These are phyloP conservation scores for Ceratocystis albifundus DNA, from an alignment of 2,329 filamentous ascomycete species.

Conservation along the genomic window DNA sequence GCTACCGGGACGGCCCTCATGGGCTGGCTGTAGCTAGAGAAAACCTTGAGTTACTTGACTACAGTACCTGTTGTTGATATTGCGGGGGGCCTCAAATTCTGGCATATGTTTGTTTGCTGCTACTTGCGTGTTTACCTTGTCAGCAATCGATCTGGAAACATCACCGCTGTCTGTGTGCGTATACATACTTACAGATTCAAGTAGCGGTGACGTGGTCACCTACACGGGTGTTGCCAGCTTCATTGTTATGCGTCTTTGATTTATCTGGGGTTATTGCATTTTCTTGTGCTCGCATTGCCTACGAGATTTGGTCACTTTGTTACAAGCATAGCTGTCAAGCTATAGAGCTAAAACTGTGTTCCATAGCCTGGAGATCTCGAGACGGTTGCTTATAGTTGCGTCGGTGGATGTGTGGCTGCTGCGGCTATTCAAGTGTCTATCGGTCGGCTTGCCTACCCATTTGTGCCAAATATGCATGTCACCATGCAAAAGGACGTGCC, in stretches of 20 bases:
- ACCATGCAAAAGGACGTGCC: background rate
- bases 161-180: background rate
- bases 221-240: too few species aligned
- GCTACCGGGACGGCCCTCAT: background rate
- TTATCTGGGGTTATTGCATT: background rate
- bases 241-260: background rate
- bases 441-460: background rate
- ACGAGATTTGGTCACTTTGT: background rate
- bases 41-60: background rate
- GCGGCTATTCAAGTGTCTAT: background rate
- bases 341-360: background rate
- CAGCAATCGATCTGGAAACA: background rate
- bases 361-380: too few species aligned
- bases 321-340: background rate
- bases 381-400: background rate
- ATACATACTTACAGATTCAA: too few species aligned
- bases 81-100: constrained; percentile 4
- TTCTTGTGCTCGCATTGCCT: background rate
- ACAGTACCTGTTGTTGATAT: background rate
- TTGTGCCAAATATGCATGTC: background rate
- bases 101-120: background rate
- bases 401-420: background rate
- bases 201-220: background rate
- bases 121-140: background rate
- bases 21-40: background rate